Conservation (phyloP, 2,329 filamentous ascomycete genomes). For the Aspergillus amoenus region DNA sequence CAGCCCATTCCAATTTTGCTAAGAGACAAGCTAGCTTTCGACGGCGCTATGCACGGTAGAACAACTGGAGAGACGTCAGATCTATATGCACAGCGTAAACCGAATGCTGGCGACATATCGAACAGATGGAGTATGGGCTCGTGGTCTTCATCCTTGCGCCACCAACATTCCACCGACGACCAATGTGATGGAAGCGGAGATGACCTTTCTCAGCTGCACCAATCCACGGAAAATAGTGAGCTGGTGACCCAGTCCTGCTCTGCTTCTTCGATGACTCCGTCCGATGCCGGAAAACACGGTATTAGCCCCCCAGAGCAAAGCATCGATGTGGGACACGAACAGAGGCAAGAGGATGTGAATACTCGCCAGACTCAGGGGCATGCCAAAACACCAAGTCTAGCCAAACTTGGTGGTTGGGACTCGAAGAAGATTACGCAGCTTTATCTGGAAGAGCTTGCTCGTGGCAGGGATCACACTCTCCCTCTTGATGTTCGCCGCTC, state of each 20-base stretch:
- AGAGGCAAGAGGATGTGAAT: slow-evolving; percentile 35
- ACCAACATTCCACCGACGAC: slow-evolving; percentile 35
- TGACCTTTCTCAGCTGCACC: slow-evolving; percentile 30
- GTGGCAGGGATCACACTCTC: slow-evolving; percentile 29
- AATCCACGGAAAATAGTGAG: slow-evolving; percentile 27
- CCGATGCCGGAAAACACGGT: slow-evolving; percentile 34
- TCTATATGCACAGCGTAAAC: slow-evolving; percentile 20
- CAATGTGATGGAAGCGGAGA: slow-evolving; percentile 39
- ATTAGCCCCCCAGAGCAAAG: slow-evolving; percentile 15
- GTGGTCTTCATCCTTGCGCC: slow-evolving; percentile 43
- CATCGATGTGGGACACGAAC: slow-evolving; percentile 40
- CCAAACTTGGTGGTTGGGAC: slow-evolving; percentile 55
- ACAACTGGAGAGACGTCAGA: slow-evolving; percentile 31
- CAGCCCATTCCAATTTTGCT: slow-evolving; percentile 60
- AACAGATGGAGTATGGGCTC: slow-evolving; percentile 47
- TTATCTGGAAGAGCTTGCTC: slow-evolving; percentile 52
- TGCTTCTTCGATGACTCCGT: slow-evolving; percentile 34
- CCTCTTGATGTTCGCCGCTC: slow-evolving; percentile 21
- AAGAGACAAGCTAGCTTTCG: slow-evolving; percentile 44
- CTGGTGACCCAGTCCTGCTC: slow-evolving; percentile 37
- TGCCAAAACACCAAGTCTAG: slow-evolving; percentile 52
- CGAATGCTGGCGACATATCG: slow-evolving; percentile 22
- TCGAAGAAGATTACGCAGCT: slow-evolving; percentile 55
- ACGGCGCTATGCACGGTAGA: slow-evolving; percentile 32
- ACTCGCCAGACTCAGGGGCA: slow-evolving; percentile 45